Evolutionary conservation across 1,139 yeast genomes (phyloP), one percentile per base, ranked within the genome.

Genomic region (Nakaseomyces glabratus): DNA sequence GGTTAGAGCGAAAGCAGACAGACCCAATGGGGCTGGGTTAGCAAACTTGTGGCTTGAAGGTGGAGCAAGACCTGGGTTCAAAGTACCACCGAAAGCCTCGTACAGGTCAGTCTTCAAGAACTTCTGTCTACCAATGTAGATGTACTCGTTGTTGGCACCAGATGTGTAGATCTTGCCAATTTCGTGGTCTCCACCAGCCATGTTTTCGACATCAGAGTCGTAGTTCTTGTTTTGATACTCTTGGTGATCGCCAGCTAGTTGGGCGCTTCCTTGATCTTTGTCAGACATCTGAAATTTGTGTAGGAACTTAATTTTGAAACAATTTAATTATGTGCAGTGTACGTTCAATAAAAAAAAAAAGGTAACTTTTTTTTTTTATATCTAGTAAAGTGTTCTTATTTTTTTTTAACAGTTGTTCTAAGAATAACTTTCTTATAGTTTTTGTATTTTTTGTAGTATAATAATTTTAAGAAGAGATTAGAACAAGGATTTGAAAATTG

Each of bases 11-110:
- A 77, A 76, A 8, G 75, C 82, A 22, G 71, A 66, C 42, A 77
- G 62, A 6, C 85, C 85, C 40, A 77, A 62, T 4, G 84, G 84
- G 35, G 81, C 80, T 33, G 85, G 84, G 55, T 76, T 77, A 40
- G 78, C 82, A 36, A 60, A 55, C 31, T 49, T 50, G 37, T 56
- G 58, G 20, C 43, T 41, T 2, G 62, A 38, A n/a, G 58, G 72
- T 18, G 76, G 76, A 25, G 73, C 55, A 35, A 68, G 55, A 50
- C 80, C 79, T 11, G 79, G 77, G 48, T 71, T 70, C 48, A 71
- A 60, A 20, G 71, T 63, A 68, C 80, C 80, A 48, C 79, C 81
- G 43, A 73, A 74, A 5, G 81, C 80, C 34, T 58, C 56, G 18
- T 62, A 63, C 45, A 73, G 62, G 37, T 73, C 80, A 35, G 69